Base-by-base conservation (phyloP, 176 grass and related monocot genomes). In the Paspalum notatum region DNA sequence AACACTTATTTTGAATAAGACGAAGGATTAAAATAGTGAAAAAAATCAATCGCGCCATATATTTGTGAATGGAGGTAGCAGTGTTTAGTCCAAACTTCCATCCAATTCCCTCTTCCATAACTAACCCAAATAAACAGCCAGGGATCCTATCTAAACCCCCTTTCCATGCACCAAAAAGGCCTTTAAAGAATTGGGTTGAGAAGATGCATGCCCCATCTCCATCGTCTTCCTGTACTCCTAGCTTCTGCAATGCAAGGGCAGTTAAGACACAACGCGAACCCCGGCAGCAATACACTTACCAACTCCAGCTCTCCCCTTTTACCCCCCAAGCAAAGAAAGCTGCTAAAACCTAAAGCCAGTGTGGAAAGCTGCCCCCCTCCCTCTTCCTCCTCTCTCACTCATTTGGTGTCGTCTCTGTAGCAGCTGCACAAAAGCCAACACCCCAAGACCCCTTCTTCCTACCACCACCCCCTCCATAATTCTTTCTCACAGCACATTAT, bases 301-400 rank as follows among this genome's bases (percentile, higher is more conserved):
- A 84, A 82, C 84, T 54, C 76, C 59, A 52, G 55, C 74, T 56
- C 41, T 66, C 16, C n/a, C 71, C 57, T 22, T 48, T 9, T 25
- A 21, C 72, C 72, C 89, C 74, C 73, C 83, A 75, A 85, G 78
- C 73, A 85, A 75, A 85, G 78, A 88, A 91, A 88, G 82, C 90
- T 85, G 86, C 74, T 71, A 52, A 85, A 75, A 91, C 86, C 82
- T 88, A 90, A 84, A 91, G 86, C 83, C 59, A 84, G 84, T 84
- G 72, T 91, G 67, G 71, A 89, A 89, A 91, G 92, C 72, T 89
- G 89, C 81, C 3, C 15, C 1, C 25, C 65, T 49, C 26, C 26
- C 62, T 14, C n/a, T 5, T 63, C 55, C 79, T 7, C 24, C 78
- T n/a, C 72, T 46, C 78, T 7, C 22, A 12, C 65, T 72, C 75